These are phyloP conservation scores for Coemansia sp. DNA, from an alignment of 192 early-diverging fungal genomes.

Conservation along the genomic window DNA sequence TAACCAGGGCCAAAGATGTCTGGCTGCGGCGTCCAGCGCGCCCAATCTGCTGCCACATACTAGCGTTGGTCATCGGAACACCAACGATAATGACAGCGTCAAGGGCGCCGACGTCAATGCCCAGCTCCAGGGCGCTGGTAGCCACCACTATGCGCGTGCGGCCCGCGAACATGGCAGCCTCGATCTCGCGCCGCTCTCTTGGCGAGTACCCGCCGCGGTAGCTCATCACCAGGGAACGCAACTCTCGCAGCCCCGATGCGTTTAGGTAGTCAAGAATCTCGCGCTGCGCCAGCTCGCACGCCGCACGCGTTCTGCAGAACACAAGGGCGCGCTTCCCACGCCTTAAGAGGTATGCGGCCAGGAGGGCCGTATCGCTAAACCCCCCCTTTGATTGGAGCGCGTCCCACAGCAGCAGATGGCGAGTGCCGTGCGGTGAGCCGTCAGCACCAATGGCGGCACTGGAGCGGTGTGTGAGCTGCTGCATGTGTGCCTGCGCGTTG, in stretches of 20 bases:
- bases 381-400: neutral
- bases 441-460: slow-evolving; percentile 10
- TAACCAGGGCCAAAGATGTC: slow-evolving; percentile 63
- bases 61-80: slow-evolving; percentile 48
- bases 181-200: slow-evolving; percentile 66
- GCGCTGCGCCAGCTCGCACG: slow-evolving; percentile 52
- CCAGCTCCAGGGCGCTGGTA: slow-evolving; percentile 82
- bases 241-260: neutral
- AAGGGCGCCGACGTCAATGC: slow-evolving; percentile 72
- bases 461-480: neutral
- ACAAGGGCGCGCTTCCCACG: slow-evolving; percentile 51
- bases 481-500: slow-evolving; percentile 50
- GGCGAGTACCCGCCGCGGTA: slow-evolving; percentile 79
- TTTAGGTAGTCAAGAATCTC: slow-evolving; percentile 19
- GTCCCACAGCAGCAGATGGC: slow-evolving; percentile 26
- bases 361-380: slow-evolving; percentile 22
- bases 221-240: slow-evolving; percentile 48
- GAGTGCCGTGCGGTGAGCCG: slow-evolving; percentile 26
- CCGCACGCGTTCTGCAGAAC: slow-evolving; percentile 54
- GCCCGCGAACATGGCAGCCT: slow-evolving; percentile 66
- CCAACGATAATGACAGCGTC: slow-evolving; percentile 78
- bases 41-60: slow-evolving; percentile 72
- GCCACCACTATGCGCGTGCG: slow-evolving; percentile 63
- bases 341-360: slow-evolving; percentile 42
- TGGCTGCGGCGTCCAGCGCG: slow-evolving; percentile 67